Percentiles rank a stretch among this genome's conserved stretches.
These are phyloP conservation scores for Thermochaetoides dissita DNA, from an alignment of 2,329 filamentous ascomycete genomes.

Conservation along the genomic window DNA sequence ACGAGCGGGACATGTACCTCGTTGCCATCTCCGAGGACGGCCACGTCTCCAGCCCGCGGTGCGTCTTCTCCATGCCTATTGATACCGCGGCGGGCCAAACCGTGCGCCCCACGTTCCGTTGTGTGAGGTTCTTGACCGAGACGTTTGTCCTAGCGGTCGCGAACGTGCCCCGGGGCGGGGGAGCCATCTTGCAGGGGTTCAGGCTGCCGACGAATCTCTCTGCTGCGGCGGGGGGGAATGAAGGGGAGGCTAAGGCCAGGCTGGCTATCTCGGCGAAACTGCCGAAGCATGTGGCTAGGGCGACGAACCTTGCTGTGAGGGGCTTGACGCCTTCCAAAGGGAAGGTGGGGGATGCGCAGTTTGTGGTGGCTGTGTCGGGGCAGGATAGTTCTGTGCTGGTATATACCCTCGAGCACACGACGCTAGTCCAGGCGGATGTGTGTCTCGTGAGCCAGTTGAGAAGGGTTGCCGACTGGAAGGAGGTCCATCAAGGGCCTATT, in stretches of 20 bases:
- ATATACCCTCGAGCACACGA: slow-evolving; percentile 66
- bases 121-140: slow-evolving; percentile 44
- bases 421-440: slow-evolving; percentile 30
- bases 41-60: slow-evolving; percentile 33
- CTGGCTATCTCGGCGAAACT: slow-evolving; percentile 42
- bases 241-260: slow-evolving; percentile 25
- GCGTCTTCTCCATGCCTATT: slow-evolving; percentile 42
- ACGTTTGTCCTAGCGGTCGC: slow-evolving; percentile 42
- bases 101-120: slow-evolving; percentile 38
- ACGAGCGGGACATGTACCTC: slow-evolving; percentile 59
- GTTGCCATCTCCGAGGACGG: slow-evolving; percentile 47
- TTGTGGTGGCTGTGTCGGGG: slow-evolving; percentile 65
- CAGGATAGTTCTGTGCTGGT: slow-evolving; percentile 68
- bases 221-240: slow-evolving; percentile 7
- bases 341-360: slow-evolving; percentile 53
- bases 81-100: slow-evolving; percentile 25
- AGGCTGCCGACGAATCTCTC: slow-evolving; percentile 33
- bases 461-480: slow-evolving; percentile 37
- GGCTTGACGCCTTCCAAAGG: slow-evolving; percentile 46
- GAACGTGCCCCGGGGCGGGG: slow-evolving; percentile 45
- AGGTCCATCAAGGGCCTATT: slow-evolving; percentile 43
- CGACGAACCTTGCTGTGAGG: slow-evolving; percentile 64
- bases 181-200: slow-evolving; percentile 42
- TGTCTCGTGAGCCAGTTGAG: slow-evolving; percentile 38
- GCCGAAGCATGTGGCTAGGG: slow-evolving; percentile 55